These are phyloP conservation scores for Epichloe sylvatica DNA, from an alignment of 2,329 filamentous ascomycete species.

Conservation along the genomic window DNA sequence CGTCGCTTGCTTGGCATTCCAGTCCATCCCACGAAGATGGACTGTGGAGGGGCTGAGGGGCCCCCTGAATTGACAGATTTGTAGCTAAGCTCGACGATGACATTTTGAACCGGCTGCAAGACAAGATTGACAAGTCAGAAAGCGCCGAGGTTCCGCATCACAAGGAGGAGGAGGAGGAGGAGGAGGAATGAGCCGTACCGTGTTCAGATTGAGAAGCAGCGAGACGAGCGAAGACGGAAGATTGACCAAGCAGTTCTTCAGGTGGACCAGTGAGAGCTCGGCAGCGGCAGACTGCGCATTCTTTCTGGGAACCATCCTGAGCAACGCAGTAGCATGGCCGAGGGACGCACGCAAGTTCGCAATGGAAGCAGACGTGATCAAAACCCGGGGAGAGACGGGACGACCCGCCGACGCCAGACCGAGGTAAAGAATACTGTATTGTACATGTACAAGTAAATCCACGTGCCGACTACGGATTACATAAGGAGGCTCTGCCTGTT, in stretches of 20 bases:
- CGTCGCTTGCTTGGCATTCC: conserved; percentile 91
- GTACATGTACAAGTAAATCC: conserved; percentile 8
- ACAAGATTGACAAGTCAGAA: conserved; percentile 1
- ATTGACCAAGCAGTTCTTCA: conserved; percentile 93
- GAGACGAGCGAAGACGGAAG: conserved; percentile 74
- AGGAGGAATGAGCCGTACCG: conserved; percentile 41
- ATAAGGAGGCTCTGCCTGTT: neutral
- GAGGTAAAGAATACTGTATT: conserved; percentile 14
- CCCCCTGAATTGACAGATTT: conserved; percentile 33
- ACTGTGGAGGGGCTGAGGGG: conserved; percentile 42
- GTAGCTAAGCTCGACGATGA: conserved; percentile 82
- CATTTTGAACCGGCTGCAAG: conserved; percentile 75
- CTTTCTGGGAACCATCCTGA: conserved; percentile 34
- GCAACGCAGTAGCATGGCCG: conserved; percentile 1
- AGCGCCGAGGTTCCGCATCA: neutral
- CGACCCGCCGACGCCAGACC: neutral
- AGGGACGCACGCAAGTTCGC: neutral
- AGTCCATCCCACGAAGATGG: conserved; percentile 87
- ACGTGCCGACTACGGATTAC: conserved; percentile 23
- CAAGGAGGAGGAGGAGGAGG: neutral
- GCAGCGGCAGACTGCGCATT: conserved; percentile 54
- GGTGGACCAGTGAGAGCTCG: conserved; percentile 70
- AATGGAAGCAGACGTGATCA: too few species aligned
- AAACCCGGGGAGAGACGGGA: neutral
- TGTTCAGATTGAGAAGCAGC: conserved; percentile 76